phyloP scores from a whole-genome alignment of 2,329 filamentous ascomycete genomes.

The Colletotrichum truncatum region DNA sequence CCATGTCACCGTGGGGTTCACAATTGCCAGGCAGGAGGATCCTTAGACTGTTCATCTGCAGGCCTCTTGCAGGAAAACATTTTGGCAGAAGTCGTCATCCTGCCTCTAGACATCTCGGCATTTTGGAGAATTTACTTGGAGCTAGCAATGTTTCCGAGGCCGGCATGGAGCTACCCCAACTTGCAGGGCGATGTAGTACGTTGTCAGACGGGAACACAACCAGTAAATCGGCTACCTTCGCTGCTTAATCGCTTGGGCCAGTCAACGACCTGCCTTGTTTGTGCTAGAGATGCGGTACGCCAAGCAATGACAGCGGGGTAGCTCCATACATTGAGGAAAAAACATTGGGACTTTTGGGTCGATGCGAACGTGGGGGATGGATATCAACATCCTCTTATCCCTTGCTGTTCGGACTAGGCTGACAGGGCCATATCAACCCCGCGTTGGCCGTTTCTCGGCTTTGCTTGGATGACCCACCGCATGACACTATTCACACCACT shows the following conservation, averaged over 20 bases:
- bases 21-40: neutral
- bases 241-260: neutral
- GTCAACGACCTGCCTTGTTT: constrained; percentile 18
- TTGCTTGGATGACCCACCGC: neutral
- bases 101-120: neutral
- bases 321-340: neutral
- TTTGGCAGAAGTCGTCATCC: neutral
- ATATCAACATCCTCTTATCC: too few species aligned
- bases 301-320: constrained; percentile 14
- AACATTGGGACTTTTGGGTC: neutral
- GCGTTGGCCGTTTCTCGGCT: neutral
- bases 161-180: neutral
- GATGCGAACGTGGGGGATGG: neutral
- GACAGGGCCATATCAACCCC: neutral
- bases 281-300: constrained; percentile 16
- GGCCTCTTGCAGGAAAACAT: neutral
- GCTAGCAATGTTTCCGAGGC: neutral
- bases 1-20: neutral
- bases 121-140: neutral
- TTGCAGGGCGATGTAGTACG: too few species aligned
- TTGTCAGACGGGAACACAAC: neutral
- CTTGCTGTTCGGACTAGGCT: too few species aligned
- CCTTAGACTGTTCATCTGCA: neutral
- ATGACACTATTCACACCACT: neutral
- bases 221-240: neutral